These are phyloP conservation scores for Hypoxylon sp. DNA, from an alignment of 2,329 filamentous ascomycete genomes.

Conservation along the genomic window DNA sequence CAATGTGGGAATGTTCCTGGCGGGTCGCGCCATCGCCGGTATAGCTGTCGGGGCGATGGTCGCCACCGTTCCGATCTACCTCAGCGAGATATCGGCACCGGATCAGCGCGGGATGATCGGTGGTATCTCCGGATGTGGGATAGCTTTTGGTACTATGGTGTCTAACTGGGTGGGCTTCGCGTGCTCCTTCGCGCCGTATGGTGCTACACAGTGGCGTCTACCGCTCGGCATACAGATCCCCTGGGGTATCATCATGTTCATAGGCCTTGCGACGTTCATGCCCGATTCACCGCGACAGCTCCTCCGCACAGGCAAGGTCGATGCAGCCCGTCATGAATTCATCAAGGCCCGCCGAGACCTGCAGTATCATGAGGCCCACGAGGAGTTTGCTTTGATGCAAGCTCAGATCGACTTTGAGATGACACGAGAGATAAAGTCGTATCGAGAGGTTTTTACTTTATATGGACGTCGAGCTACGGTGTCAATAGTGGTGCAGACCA, in stretches of 20 bases:
- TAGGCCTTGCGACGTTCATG: slow-evolving; percentile 64
- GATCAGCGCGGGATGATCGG: slow-evolving; percentile 61
- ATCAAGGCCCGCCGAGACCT: slow-evolving; percentile 57
- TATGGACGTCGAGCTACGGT: slow-evolving; percentile 62
- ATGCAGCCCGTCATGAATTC: slow-evolving; percentile 59
- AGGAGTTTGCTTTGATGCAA: slow-evolving; percentile 64
- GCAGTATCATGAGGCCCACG: slow-evolving; percentile 52
- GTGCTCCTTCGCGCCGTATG: slow-evolving; percentile 62
- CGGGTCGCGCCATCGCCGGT: slow-evolving; percentile 58
- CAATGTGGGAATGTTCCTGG: slow-evolving; percentile 63
- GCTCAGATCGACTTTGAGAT: slow-evolving; percentile 65
- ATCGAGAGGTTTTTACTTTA: slow-evolving; percentile 59
- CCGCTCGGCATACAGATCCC: slow-evolving; percentile 64
- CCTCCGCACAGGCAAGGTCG: slow-evolving; percentile 58
- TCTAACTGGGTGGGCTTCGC: slow-evolving; percentile 67
- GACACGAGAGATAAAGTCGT: slow-evolving; percentile 62
- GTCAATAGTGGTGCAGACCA: slow-evolving; percentile 64
- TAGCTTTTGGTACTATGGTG: slow-evolving; percentile 63
- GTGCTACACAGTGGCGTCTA: slow-evolving; percentile 62
- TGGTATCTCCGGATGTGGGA: slow-evolving; percentile 62
- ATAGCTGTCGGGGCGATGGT: slow-evolving; percentile 56
- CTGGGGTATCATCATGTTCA: slow-evolving; percentile 63
- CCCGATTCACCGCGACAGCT: slow-evolving; percentile 63
- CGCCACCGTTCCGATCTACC: slow-evolving; percentile 63
- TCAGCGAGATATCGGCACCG: slow-evolving; percentile 62